phyloP scores from a whole-genome alignment of 2,329 filamentous ascomycete genomes.

The Fusarium nodosum region DNA sequence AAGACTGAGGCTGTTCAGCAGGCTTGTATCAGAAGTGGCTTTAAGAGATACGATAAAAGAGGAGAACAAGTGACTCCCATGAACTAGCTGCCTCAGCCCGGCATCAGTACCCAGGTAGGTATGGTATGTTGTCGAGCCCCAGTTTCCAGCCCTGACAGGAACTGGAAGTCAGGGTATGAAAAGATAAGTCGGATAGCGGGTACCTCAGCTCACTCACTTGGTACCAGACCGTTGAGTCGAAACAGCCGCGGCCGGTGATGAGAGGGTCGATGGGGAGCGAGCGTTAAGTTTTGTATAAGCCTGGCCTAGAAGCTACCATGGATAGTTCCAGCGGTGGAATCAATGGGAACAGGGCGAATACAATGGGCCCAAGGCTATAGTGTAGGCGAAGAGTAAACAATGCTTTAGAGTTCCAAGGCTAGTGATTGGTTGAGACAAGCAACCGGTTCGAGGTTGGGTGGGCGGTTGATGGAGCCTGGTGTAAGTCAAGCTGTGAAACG shows the following conservation, averaged over 20 bases:
- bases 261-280: slow-evolving; percentile 20
- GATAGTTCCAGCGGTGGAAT: slow-evolving; percentile 25
- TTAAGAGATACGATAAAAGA: slow-evolving; percentile 14
- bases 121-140: slow-evolving; percentile 3
- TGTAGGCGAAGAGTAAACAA: slow-evolving; percentile 20
- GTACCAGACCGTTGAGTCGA: slow-evolving; percentile 18
- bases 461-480: slow-evolving; percentile 38
- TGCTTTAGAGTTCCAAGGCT: slow-evolving; percentile 12
- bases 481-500: slow-evolving; percentile 35
- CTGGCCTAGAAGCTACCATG: slow-evolving; percentile 11
- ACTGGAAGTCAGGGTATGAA: slow-evolving; percentile 14
- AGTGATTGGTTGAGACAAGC: slow-evolving; percentile 33
- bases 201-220: slow-evolving; percentile 17
- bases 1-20: not conserved
- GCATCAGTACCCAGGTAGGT: slow-evolving; percentile 6
- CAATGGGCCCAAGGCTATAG: slow-evolving; percentile 26
- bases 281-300: slow-evolving; percentile 2
- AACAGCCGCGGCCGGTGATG: slow-evolving; percentile 14
- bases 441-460: slow-evolving; percentile 23
- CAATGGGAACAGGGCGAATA: slow-evolving; percentile 17
- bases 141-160: slow-evolving; percentile 15
- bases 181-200: slow-evolving; percentile 11
- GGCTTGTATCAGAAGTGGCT: slow-evolving; percentile 10
- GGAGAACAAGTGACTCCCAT: slow-evolving; percentile 22
- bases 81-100: slow-evolving; percentile 13